Conservation (phyloP, 2,329 filamentous ascomycete species). For the Aspergillus eucalypticola region DNA sequence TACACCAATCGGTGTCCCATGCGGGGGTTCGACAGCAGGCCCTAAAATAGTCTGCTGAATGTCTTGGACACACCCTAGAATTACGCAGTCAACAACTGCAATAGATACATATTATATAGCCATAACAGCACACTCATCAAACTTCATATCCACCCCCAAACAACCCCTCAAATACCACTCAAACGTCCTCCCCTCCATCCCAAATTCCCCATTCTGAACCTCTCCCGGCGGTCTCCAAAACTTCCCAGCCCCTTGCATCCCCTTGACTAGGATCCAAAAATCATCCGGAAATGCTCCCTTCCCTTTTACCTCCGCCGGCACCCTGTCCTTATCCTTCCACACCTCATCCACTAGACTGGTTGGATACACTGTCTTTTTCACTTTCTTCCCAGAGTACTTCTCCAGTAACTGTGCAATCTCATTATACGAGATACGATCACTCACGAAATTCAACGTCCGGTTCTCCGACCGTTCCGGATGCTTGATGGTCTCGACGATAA, state of each 20-base stretch:
- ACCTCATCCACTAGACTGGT: slow-evolving; percentile 23
- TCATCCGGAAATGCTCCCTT: slow-evolving; percentile 24
- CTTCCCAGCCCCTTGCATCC: slow-evolving; percentile 23
- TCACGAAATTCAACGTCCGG: slow-evolving; percentile 24
- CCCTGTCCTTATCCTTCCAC: slow-evolving; percentile 10
- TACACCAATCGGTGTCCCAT: too few relatives aligned
- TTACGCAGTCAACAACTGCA: too few relatives aligned
- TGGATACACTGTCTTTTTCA: slow-evolving; percentile 13
- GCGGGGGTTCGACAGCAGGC: too few relatives aligned
- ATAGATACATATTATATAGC: too few relatives aligned
- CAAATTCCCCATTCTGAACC: slow-evolving; percentile 18
- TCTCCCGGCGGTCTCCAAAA: slow-evolving; percentile 23
- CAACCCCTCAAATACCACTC: not conserved
- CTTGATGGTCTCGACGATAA: slow-evolving; percentile 26
- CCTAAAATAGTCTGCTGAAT: too few relatives aligned
- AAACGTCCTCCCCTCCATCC: not conserved
- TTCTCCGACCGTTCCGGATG: slow-evolving; percentile 27
- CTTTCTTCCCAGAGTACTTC: slow-evolving; percentile 21
- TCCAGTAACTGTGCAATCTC: slow-evolving; percentile 24
- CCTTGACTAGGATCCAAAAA: slow-evolving; percentile 29
- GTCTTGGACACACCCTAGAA: too few relatives aligned
- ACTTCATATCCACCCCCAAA: not conserved
- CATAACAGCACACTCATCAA: too few relatives aligned
- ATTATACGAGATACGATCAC: slow-evolving; percentile 25
- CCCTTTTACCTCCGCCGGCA: slow-evolving; percentile 17